phyloP scores from a whole-genome alignment of 2,329 filamentous ascomycete genomes.

The Verticillium isaacii region DNA sequence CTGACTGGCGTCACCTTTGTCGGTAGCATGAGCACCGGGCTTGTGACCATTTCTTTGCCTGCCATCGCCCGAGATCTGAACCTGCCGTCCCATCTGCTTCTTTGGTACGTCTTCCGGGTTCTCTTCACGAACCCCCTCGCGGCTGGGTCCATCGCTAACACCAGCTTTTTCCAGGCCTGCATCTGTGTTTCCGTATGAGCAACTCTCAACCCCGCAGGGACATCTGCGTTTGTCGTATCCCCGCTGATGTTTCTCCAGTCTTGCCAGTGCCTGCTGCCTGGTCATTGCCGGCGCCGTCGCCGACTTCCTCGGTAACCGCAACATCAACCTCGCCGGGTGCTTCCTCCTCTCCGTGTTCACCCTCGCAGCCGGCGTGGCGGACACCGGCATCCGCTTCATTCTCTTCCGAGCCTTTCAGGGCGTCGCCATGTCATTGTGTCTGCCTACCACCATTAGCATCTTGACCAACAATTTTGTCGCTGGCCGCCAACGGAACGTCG shows the following conservation, averaged over 20 bases:
- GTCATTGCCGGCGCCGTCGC: conserved; percentile 8
- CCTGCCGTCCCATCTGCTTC: background rate
- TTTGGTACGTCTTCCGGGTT: background rate
- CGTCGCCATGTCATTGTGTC: conserved; percentile 11
- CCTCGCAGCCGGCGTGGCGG: conserved; percentile 7
- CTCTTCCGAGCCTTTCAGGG: conserved; percentile 10
- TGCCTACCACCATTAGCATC: conserved; percentile 11
- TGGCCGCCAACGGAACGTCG: conserved; percentile 23
- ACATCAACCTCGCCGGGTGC: conserved; percentile 9
- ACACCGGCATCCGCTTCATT: conserved; percentile 8
- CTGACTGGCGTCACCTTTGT: background rate
- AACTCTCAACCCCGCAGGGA: background rate
- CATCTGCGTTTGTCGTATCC: conserved; percentile 2
- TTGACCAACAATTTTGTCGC: conserved; percentile 8
- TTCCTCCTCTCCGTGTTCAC: conserved; percentile 9
- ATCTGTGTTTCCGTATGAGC: background rate
- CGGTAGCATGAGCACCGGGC: background rate
- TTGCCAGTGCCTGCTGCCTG: background rate
- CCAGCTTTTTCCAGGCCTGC: background rate
- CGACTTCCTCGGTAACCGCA: conserved; percentile 9
- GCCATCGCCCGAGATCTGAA: background rate
- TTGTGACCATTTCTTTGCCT: background rate
- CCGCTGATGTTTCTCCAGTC: background rate
- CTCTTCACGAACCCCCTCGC: background rate
- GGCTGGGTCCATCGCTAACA: background rate